These are phyloP conservation scores for Gentiana straminea DNA, from an alignment of 257 asterid species.

Conservation along the genomic window DNA sequence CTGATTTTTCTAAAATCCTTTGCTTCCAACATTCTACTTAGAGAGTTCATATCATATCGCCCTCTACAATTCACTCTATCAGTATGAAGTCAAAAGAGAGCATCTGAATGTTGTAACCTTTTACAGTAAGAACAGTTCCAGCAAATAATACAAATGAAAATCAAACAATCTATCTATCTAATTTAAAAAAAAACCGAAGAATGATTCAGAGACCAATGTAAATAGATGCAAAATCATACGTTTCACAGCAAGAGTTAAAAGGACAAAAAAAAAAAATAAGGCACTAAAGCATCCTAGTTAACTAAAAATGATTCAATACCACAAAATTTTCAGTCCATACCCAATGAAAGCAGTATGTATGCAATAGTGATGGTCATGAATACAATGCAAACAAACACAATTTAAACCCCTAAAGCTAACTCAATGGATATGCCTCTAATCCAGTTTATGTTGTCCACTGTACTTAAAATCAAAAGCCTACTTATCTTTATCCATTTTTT, in stretches of 20 bases:
- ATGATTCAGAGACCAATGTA: background rate
- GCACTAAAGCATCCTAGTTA: too few relatives aligned
- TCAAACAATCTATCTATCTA: too few relatives aligned
- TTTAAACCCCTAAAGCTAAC: background rate
- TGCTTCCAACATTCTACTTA: conserved; percentile 22
- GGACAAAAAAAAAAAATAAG: too few relatives aligned
- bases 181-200: background rate
- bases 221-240: background rate
- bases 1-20: conserved; percentile 20
- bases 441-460: background rate
- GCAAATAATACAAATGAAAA: too few relatives aligned
- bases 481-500: background rate
- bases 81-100: too few relatives aligned
- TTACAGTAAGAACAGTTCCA: too few relatives aligned
- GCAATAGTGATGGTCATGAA: background rate
- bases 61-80: conserved; percentile 25
- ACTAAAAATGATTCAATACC: too few relatives aligned
- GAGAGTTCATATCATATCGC: conserved; percentile 23
- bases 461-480: background rate
- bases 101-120: too few relatives aligned
- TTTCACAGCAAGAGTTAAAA: too few relatives aligned
- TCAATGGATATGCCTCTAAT: background rate
- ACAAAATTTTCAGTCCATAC: too few relatives aligned
- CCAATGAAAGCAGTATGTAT: too few relatives aligned
- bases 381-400: background rate